These are phyloP conservation scores for Allantophomopsis lycopodina DNA, from an alignment of 2,329 filamentous ascomycete genomes.

Conservation along the genomic window DNA sequence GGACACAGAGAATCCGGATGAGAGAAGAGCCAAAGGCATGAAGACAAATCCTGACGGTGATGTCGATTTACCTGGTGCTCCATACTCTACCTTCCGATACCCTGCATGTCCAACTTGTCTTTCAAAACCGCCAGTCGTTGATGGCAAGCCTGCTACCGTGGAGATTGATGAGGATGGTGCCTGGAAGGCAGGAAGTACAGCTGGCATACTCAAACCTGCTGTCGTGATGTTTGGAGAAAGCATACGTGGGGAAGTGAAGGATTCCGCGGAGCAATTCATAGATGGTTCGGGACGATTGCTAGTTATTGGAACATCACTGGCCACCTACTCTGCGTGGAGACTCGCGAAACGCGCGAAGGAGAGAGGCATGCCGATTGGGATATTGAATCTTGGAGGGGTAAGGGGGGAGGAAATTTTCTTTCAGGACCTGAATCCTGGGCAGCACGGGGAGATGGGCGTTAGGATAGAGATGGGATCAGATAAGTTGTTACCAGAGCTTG, in stretches of 20 bases:
- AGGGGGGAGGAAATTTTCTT: slow-evolving; percentile 68
- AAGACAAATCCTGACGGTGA: slow-evolving; percentile 90
- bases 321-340: slow-evolving; percentile 91
- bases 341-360: slow-evolving; percentile 74
- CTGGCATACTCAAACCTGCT: slow-evolving; percentile 79
- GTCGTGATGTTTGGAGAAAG: slow-evolving; percentile 96
- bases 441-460: slow-evolving; percentile 36
- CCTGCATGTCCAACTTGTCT: slow-evolving; percentile 79
- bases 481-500: slow-evolving; percentile 39
- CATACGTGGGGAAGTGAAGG: slow-evolving; percentile 56
- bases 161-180: slow-evolving; percentile 70
- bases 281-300: slow-evolving; percentile 64
- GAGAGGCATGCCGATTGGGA: slow-evolving; percentile 69
- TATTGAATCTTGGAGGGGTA: slow-evolving; percentile 79
- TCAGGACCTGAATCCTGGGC: slow-evolving; percentile 33
- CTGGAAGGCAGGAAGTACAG: slow-evolving; percentile 50
- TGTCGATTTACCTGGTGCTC: slow-evolving; percentile 74
- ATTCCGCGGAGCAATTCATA: slow-evolving; percentile 64
- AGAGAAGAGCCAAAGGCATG: slow-evolving; percentile 54
- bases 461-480: slow-evolving; percentile 45
- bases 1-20: slow-evolving; percentile 60
- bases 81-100: slow-evolving; percentile 83
- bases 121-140: slow-evolving; percentile 38
- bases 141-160: slow-evolving; percentile 43
- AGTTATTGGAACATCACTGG: slow-evolving; percentile 77